Base-by-base conservation (phyloP, 129 eudicot genomes). In the Ambrosia trifida region DNA sequence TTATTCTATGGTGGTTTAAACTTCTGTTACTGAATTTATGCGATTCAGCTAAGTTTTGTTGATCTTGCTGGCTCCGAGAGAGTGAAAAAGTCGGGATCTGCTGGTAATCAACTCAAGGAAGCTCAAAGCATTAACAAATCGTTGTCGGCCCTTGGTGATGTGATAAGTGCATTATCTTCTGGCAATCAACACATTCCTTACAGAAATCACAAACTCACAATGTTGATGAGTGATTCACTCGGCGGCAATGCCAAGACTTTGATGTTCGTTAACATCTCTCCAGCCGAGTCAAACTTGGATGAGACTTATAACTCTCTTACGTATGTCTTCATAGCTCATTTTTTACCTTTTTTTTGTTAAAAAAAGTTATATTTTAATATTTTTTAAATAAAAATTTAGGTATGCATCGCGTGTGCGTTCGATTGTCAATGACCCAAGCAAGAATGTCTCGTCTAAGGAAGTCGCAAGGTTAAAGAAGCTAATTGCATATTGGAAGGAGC, bases 1-100 rank as follows among this genome's bases (percentile, higher is more conserved):
- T 11, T 66, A 13, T 35, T 8, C 11, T 62, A 19, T 32, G 11
- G 1, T 69, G 14, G 3, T n/a, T 31, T 10, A 10, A 4, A 17
- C 7, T 28, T 66, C 9, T 7, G 19, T 40, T 10, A 16, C 4
- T 65, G 9, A 40, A 40, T 57, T 35, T 10, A 49, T 24, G 40
- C 18, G 60, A 7, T 83, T 83, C 91, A 94, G 99, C 76, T 95
- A 58, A 95, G 99, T 78, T 95, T 95, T 79, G 99, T 95, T 28
- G 99, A 95, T 80, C 91, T 95, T 77, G 99, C 99, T 72, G 99
- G 99, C 49, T 95, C 99, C 0, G 99, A 95, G 75, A 80, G 99
- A 72, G 87, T 95, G 28, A 95, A 95, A 68, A 95, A 95, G 57
- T 95, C 99, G 0, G 98, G 99, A 1, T 95, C 99, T 14, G 67